Base-by-base conservation (phyloP, 306 rosid genomes). In the Luffa aegyptiaca region DNA sequence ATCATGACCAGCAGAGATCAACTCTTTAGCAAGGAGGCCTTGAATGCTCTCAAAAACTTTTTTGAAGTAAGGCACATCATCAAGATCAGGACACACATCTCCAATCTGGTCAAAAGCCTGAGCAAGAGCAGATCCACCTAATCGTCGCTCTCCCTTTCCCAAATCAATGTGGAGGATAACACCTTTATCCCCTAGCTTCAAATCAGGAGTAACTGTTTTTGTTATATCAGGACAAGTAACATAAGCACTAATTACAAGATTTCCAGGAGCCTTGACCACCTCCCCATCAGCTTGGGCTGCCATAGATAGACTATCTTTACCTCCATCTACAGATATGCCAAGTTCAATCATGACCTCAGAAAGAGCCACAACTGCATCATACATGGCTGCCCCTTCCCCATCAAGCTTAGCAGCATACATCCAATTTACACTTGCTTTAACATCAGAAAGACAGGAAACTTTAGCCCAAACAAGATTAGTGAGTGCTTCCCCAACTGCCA, bases 391-490 rank as follows among this genome's bases (percentile, higher is more conserved):
- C 69, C 98, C 97, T 87, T 93, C 98, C 79, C 97, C 98, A 59
- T 89, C 95, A 65, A 93, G 95, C 87, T 93, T 93, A 72, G 98
- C 98, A 56, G 95, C 98, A 62, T 90, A 93, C 97, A 93, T 93
- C 98, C 97, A 93, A 80, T 91, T 91, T 72, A 95, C 98, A 63
- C 98, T 93, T 5, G 97, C 97, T 85, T 91, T 93, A 83, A 93
- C 90, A 85, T 93, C 98, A 80, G 97, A 92, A 44, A 94, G 91
- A 51, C 92, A 83, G 81, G 96, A 89, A 64, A 92, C 88, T 85
- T 90, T 89, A 2, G 98, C 98, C 97, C 98, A 92, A 73, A 94
- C 94, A 81, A 94, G 97, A 84, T 94, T 92, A 79, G 98, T 94
- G 45, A 94, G 93, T 57, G 98, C 97, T 89, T 94, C 97, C 76